These are phyloP conservation scores for Dinochytrium kinnereticum DNA, from an alignment of 371 early-diverging fungal genomes.

Conservation along the genomic window DNA sequence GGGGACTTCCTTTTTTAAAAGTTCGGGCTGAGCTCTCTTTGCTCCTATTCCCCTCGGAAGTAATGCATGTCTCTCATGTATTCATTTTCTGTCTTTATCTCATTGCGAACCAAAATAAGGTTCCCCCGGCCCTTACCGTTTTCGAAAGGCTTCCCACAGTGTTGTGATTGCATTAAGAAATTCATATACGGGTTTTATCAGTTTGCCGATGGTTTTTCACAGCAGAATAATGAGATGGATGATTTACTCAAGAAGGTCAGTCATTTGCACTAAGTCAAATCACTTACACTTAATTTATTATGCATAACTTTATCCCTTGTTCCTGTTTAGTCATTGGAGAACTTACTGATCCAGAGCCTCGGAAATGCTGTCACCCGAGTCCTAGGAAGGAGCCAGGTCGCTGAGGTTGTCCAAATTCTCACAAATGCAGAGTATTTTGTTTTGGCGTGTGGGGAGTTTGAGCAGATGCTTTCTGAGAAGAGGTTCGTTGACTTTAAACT, in stretches of 20 bases:
- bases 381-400: conserved; percentile 69
- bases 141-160: conserved; percentile 78
- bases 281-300: background rate
- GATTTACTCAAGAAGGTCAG: conserved; percentile 83
- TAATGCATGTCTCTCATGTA: too few relatives aligned
- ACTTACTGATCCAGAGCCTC: conserved; percentile 73
- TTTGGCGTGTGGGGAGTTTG: conserved; percentile 78
- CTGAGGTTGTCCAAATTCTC: conserved; percentile 81
- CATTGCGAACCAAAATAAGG: conserved; percentile 43
- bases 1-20: too few relatives aligned
- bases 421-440: conserved; percentile 82
- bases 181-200: conserved; percentile 83
- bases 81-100: background rate
- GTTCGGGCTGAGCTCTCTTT: too few relatives aligned
- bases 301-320: too few relatives aligned
- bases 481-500: conserved; percentile 43
- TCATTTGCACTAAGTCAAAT: too few relatives aligned
- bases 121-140: conserved; percentile 84
- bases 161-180: conserved; percentile 70
- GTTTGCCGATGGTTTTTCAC: conserved; percentile 84
- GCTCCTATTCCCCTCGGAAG: too few relatives aligned
- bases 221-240: conserved; percentile 85
- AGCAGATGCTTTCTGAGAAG: conserved; percentile 72
- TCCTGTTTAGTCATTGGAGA: conserved; percentile 70
- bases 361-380: conserved; percentile 72